phyloP scores from a whole-genome alignment of 139 green algal species.

The Haematococcus sp. region DNA sequence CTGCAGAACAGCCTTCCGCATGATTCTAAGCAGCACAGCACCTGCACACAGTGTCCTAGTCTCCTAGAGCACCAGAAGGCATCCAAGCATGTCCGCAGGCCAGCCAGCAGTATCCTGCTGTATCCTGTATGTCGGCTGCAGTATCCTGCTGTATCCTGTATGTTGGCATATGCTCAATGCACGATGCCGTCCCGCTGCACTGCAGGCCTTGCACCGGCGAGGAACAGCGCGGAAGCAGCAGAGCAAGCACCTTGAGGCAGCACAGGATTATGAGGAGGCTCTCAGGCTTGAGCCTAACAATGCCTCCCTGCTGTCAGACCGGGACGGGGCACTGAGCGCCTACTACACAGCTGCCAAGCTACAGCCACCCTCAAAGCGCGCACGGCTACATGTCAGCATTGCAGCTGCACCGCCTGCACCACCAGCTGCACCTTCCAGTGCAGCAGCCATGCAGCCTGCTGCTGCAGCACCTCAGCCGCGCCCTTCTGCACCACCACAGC shows the following conservation, averaged over 20 bases:
- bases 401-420: background rate
- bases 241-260: slow-evolving; percentile 42
- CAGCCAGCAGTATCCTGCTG: too few species aligned
- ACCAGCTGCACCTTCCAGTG: background rate
- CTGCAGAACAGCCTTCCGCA: too few species aligned
- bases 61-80: too few species aligned
- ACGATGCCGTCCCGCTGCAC: too few species aligned
- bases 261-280: slow-evolving; percentile 64
- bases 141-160: too few species aligned
- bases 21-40: too few species aligned
- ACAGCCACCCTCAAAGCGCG: background rate
- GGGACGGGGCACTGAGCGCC: slow-evolving; percentile 30
- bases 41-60: too few species aligned
- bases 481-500: slow-evolving; percentile 8
- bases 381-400: background rate
- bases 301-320: slow-evolving; percentile 40
- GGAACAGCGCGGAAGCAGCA: slow-evolving; percentile 49
- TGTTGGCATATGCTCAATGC: too few species aligned
- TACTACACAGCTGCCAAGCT: slow-evolving; percentile 12
- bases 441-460: background rate
- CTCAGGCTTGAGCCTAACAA: slow-evolving; percentile 66
- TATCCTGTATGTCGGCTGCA: too few species aligned
- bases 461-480: background rate
- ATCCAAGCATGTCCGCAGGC: too few species aligned
- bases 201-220: slow-evolving; percentile 64